A percentile compares a stretch with the other conserved stretches of the same genome.
Evolutionary conservation across 495 filamentous ascomycete genomes (phyloP).

Genomic region (Lophiostoma macrostomum): DNA sequence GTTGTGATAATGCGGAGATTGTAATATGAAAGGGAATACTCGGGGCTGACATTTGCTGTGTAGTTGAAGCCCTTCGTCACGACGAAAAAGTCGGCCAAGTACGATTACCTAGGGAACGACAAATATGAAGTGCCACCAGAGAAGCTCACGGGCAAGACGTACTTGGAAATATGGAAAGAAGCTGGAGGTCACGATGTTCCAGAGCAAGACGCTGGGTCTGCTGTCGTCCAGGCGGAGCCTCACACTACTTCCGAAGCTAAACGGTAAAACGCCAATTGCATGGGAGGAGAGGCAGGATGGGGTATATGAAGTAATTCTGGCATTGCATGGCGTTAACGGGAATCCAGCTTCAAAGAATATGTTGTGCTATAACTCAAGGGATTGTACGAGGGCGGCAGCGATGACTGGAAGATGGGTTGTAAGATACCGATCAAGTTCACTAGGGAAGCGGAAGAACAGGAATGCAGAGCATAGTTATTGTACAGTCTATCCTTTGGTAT

Average conservation of each 20-base stretch:
- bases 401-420: too few relatives aligned
- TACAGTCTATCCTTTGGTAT: constrained; percentile 16
- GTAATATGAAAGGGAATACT: too few relatives aligned
- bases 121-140: constrained; percentile 32
- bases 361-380: not conserved
- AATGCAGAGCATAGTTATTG: not conserved
- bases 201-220: too few relatives aligned
- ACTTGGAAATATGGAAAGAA: constrained; percentile 65
- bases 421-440: too few relatives aligned
- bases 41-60: too few relatives aligned
- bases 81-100: constrained; percentile 51
- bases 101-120: constrained; percentile 49
- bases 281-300: not conserved
- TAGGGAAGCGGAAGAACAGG: too few relatives aligned
- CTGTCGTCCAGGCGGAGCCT: too few relatives aligned
- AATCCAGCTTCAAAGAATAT: not conserved
- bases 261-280: too few relatives aligned
- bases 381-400: too few relatives aligned
- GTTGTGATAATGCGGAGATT: too few relatives aligned
- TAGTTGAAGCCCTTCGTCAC: constrained; percentile 79
- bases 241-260: too few relatives aligned
- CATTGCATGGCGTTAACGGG: constrained; percentile 11
- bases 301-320: not conserved
- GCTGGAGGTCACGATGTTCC: constrained; percentile 56
- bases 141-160: constrained; percentile 35